Percentiles rank a stretch among this genome's conserved stretches.
These are phyloP conservation scores for Thraustochytrium sp. DNA, from an alignment of 352 stramenopile species.

Conservation along the genomic window DNA sequence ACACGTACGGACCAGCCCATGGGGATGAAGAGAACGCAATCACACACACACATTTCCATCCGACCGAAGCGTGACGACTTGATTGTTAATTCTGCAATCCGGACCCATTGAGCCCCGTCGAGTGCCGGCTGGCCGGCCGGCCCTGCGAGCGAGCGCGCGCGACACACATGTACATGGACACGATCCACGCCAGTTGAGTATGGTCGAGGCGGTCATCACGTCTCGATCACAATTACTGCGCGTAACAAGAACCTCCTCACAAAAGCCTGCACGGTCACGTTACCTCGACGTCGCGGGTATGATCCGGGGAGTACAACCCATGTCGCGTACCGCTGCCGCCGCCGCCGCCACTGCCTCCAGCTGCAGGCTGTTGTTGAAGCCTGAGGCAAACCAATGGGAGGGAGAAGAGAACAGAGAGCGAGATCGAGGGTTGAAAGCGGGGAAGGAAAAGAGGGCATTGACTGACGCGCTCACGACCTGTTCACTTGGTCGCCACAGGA, in stretches of 20 bases:
- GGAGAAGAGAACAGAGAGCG: neutral
- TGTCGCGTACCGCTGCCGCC: no score
- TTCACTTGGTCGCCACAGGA: no score
- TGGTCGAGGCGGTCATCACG: neutral
- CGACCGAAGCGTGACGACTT: slow-evolving; percentile 24
- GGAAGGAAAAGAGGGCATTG: neutral
- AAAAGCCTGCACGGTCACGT: no score
- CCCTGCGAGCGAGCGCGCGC: no score
- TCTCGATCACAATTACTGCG: slow-evolving; percentile 11
- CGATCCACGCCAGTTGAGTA: slow-evolving; percentile 32
- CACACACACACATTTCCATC: slow-evolving; percentile 6
- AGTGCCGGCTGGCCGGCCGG: no score
- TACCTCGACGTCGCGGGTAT: no score
- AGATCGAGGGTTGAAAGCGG: neutral
- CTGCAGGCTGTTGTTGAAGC: no score
- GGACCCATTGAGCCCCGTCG: neutral
- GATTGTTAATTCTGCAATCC: slow-evolving; percentile 34
- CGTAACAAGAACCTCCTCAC: neutral
- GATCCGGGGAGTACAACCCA: neutral
- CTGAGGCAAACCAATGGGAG: no score
- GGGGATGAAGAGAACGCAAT: slow-evolving; percentile 29
- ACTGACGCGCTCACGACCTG: no score
- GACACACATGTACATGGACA: no score
- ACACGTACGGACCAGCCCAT: no score
- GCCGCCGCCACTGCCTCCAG: no score